Conservation (phyloP, 768 basidiomycete genomes). For the Leccinum truebloodii region DNA sequence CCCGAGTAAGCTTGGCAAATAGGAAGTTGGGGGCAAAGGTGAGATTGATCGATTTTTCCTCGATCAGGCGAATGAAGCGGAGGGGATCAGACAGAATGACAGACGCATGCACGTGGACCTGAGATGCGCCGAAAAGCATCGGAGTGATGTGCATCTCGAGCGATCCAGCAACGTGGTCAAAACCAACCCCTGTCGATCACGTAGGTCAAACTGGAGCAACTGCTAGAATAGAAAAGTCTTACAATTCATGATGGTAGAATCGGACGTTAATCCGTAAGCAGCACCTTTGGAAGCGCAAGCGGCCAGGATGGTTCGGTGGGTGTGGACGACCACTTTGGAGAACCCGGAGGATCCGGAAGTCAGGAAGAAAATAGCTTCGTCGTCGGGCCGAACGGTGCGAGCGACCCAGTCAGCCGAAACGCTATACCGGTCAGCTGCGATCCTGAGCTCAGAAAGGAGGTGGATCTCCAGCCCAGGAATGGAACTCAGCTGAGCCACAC, state of each 20-base stretch:
- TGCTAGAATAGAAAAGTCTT: not conserved
- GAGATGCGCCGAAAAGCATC: constrained; percentile 26
- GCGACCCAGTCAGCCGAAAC: constrained; percentile 11
- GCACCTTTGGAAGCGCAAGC: not conserved
- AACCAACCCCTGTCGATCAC: constrained; percentile 33
- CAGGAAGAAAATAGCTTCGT: not conserved
- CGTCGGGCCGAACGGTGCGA: constrained; percentile 1
- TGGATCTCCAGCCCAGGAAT: constrained; percentile 16
- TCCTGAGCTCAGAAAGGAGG: constrained; percentile 21
- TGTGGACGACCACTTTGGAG: not conserved
- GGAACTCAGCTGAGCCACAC: constrained; percentile 17
- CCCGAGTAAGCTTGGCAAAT: not conserved
- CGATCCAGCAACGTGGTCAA: constrained; percentile 43
- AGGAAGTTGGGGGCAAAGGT: constrained; percentile 4
- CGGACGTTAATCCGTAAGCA: not conserved
- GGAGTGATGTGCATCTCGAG: constrained; percentile 40
- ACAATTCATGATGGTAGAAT: constrained; percentile 33
- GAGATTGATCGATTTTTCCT: constrained; percentile 34
- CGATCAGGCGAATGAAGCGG: constrained; percentile 26
- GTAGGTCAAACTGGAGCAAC: not conserved
- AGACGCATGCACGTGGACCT: constrained; percentile 18
- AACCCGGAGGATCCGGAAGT: not conserved
- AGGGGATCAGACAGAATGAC: constrained; percentile 17
- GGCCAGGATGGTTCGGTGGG: not conserved
- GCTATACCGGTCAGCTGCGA: constrained; percentile 19